Evolutionary conservation across 1,284 basidiomycete species (phyloP), one percentile per base, ranked within the genome.

Genomic region (Amylostereum chailletii): DNA sequence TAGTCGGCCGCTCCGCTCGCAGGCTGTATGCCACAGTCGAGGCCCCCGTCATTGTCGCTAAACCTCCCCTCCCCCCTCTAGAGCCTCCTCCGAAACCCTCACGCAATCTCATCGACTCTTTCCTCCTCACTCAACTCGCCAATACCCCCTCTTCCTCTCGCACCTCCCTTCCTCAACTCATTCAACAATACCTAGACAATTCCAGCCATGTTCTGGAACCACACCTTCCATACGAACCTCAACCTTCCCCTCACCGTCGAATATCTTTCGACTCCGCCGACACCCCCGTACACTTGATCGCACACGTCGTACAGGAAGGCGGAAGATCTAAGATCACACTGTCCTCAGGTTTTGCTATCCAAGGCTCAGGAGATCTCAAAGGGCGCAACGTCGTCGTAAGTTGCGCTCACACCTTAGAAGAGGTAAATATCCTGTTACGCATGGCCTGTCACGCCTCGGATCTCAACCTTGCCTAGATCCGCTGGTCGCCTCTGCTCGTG

Each of bases 381-480:
- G 62, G 60, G 3, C 68, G 73, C 30, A 63, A 66, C 2, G 54
- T 79, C 7, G 60, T 86, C 30, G 59, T 85, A 9, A 79, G 79
- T 1, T 88, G 84, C 56, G 80, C 78, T 3, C 86, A 88, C 60
- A 85, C 84, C 2, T 59, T 86, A 30, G 77, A 82, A 58, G 74
- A 81, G 74, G 81, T 73, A 57, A 61, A 72, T 60, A 34, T 49
- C 19, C 51, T 42, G n/a, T 9, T 41, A 29, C 34, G 42, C 40
- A 39, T 34, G 32, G 48, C 46, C 32, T 46, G 33, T n/a, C 42
- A 50, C 40, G 11, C 32, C 37, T 44, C 26, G 49, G 44, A 42
- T 41, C 46, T 31, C 48, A 32, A 19, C 19, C 19, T 19, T 34
- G 6, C 40, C 36, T 50, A 80, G 77, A 75, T 79, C 45, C 69